Evolutionary conservation across 2,329 filamentous ascomycete species (phyloP), one percentile per base, ranked within the genome.

Genomic region (Akanthomyces dipterigenus): DNA sequence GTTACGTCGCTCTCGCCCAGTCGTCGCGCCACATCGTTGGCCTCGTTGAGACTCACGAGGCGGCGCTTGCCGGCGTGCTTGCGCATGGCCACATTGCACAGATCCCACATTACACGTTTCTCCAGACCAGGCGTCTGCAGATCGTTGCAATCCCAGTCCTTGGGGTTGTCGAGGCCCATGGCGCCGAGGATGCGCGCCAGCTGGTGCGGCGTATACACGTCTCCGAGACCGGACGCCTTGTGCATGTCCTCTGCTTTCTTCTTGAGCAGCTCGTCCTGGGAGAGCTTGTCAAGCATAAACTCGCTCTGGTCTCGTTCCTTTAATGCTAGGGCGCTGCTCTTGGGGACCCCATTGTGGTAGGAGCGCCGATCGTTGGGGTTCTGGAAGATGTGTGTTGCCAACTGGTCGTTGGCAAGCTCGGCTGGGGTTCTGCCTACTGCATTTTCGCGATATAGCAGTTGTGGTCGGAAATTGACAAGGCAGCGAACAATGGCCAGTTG

Each of bases 401-500:
- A 80, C 1, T 73, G 71, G 57, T 89, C 86, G 55, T 83, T 76
- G 0, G 87, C 84, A 54, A 90, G 74, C 67, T 95, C 90, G 31
- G 81, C 78, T 0, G 90, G 88, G 0, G 90, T 95, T 18, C 83
- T 81, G 1, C 91, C 91, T 0, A 89, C 89, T 0, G 89, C 84
- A 66, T 93, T 93, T 70, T 95, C 91, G 24, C 86, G 82, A 66
- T 83, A 80, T 0, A 91, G 75, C 1, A 92, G 77, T 28, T 79
- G 77, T 0, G 87, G 83, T 20, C 82, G 78, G 65, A 76, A 76
- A 11, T 82, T 75, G 12, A 92, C 73, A 3, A 89, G 67, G 3
- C 76, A 67, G 16, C 76, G 72, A 43, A 76, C 67, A 1, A 81
- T 65, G 40, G 68, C 69, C 8, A 76, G 65, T 40, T 74, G 65